Percentiles rank a stretch among this genome's conserved stretches.
Conservation (phyloP, 306 rosid species). For the Fagus sylvatica region DNA sequence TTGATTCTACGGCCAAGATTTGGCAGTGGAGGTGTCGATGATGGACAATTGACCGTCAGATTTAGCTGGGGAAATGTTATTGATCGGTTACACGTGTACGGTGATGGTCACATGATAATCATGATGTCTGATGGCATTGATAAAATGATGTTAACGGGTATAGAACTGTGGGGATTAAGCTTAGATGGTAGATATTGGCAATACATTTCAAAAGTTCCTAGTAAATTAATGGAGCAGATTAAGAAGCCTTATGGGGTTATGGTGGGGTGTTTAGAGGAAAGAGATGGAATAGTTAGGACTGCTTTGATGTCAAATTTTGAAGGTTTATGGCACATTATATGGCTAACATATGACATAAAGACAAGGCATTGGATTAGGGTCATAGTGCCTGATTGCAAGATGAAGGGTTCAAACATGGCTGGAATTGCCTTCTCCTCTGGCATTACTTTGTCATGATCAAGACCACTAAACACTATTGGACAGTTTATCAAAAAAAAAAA, state of each 20-base stretch:
- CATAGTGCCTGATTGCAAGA: conserved; percentile 57
- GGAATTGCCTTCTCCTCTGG: conserved; percentile 65
- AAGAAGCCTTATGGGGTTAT: conserved; percentile 56
- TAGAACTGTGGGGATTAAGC: conserved; percentile 57
- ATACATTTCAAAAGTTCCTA: conserved; percentile 31
- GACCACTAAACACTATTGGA: no score
- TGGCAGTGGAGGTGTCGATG: background rate
- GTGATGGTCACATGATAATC: conserved; percentile 69
- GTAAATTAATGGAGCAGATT: conserved; percentile 30
- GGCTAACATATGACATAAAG: conserved; percentile 40
- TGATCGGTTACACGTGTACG: conserved; percentile 58
- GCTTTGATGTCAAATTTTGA: conserved; percentile 55
- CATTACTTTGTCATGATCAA: conserved; percentile 35
- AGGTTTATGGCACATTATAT: conserved; percentile 57
- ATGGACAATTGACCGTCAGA: conserved; percentile 31
- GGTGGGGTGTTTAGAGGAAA: conserved; percentile 68
- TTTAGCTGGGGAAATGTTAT: conserved; percentile 44
- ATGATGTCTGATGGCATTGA: conserved; percentile 38
- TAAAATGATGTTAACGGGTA: conserved; percentile 37
- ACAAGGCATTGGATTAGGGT: conserved; percentile 43
- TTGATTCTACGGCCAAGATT: conserved; percentile 50
- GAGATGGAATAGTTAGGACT: conserved; percentile 39
- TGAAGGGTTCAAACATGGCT: conserved; percentile 65
- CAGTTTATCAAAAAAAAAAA: no score
- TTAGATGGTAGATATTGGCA: conserved; percentile 45